These are phyloP conservation scores for Backusella luteola DNA, from an alignment of 192 early-diverging fungal genomes.

Conservation along the genomic window DNA sequence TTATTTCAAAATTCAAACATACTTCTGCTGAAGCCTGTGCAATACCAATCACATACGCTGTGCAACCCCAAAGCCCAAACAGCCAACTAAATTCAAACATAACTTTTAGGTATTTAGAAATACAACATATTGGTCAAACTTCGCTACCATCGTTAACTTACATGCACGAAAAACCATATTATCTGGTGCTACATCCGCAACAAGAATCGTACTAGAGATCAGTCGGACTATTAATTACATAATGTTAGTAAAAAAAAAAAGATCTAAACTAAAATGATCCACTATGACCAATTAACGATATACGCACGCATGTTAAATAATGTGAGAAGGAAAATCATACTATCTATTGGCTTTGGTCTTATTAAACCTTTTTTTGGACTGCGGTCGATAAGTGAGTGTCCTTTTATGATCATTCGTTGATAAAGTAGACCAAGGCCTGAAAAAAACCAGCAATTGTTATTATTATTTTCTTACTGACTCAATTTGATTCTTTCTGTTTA, in stretches of 20 bases:
- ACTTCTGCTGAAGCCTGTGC: too few relatives aligned
- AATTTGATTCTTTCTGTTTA: neutral
- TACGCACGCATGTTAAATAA: neutral
- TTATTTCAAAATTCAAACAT: too few relatives aligned
- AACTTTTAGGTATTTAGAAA: neutral
- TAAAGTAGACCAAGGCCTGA: constrained; percentile 13
- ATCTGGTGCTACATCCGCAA: constrained; percentile 20
- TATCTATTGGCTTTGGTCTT: constrained; percentile 30
- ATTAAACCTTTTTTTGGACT: constrained; percentile 10
- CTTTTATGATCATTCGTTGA: constrained; percentile 12
- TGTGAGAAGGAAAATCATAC: constrained; percentile 13
- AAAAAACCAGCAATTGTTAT: neutral
- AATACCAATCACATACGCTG: constrained; percentile 14
- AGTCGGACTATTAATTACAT: constrained; percentile 15
- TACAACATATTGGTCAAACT: neutral
- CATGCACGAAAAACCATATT: constrained; percentile 18
- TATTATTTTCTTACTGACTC: neutral
- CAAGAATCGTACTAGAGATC: constrained; percentile 18
- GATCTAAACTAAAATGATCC: neutral
- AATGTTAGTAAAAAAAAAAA: neutral
- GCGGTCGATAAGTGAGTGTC: constrained; percentile 7
- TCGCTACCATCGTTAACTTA: neutral
- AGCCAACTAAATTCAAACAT: constrained; percentile 32
- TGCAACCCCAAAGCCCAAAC: constrained; percentile 22
- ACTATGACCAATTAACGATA: constrained; percentile 11